Evolutionary conservation across 345 rosid species (phyloP), one percentile per base, ranked within the genome.

Genomic region (Acer negundo): DNA sequence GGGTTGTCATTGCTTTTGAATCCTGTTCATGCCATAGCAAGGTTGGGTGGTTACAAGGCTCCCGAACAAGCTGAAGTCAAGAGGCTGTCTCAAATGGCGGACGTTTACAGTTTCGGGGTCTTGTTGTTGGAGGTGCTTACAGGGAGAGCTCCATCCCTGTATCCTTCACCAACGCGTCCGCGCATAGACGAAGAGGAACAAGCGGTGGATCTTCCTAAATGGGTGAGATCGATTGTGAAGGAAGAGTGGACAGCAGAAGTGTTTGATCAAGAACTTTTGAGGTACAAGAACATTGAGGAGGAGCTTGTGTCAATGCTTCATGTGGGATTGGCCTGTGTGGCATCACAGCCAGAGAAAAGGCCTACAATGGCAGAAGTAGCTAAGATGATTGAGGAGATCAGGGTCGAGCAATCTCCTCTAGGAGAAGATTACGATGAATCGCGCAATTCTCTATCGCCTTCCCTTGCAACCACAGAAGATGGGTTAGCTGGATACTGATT

Each of bases 231-330:
- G 2, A 97, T 95, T 42, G 98, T 95, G 51, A 95, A 89, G 86
- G 98, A 95, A 82, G 99, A 93, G 81, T 93, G 98, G 98, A 95
- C 99, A 16, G 95, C 97, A 7, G 99, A 95, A 84, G 98, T 95
- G 78, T 95, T 95, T 79, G 99, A 95, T 81, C 89, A 89, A 80
- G 99, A 95, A 80, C 92, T 95, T 47, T 35, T 95, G 80, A 91
- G 99, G 91, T 95, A 95, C 76, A 95, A 95, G 84, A 93, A 95
- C 83, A 93, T 95, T 16, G 97, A 92, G 75, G 98, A 92, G 76
- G 98, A 93, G 72, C 93, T 95, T 59, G 94, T 93, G 75, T 83
- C 96, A 0, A 93, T 95, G 99, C 89, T 95, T 13, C 99, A 92
- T 72, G 97, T 95, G 10, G 97, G 91, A 20, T 59, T 95, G 67